A percentile compares a stretch with the other conserved stretches of the same genome.
These are phyloP conservation scores for Taxawa tesnikishii DNA, from an alignment of 2,329 filamentous ascomycete species.

Conservation along the genomic window DNA sequence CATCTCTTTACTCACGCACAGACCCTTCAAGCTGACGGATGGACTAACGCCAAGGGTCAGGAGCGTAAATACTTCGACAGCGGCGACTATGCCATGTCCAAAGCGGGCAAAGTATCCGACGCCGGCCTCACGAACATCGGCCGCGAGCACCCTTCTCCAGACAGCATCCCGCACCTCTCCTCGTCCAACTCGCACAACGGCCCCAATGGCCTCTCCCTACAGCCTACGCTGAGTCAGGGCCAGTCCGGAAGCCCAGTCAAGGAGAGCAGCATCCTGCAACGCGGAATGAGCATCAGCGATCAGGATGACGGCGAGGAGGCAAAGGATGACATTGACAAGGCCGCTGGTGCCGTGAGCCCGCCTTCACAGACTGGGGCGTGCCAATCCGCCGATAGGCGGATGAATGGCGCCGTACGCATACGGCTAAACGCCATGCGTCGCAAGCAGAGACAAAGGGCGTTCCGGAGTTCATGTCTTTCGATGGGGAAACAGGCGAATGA, in stretches of 20 bases:
- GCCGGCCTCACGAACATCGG: constrained; percentile 89
- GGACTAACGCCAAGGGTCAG: constrained; percentile 23
- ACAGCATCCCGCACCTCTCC: constrained; percentile 25
- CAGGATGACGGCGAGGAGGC: constrained; percentile 27
- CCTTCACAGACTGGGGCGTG: constrained; percentile 8
- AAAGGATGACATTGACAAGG: constrained; percentile 10
- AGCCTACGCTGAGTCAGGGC: constrained; percentile 34
- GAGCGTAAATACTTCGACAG: constrained; percentile 98
- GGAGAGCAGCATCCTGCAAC: constrained; percentile 76
- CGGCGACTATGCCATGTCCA: constrained; percentile 87
- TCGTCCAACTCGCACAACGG: constrained; percentile 14
- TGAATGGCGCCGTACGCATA: too few species aligned
- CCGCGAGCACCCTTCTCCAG: constrained; percentile 68
- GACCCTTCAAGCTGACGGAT: not conserved
- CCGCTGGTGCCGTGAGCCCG: constrained; percentile 7
- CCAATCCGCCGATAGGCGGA: constrained; percentile 8
- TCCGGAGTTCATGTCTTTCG: too few species aligned
- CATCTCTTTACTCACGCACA: not conserved
- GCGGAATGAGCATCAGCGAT: constrained; percentile 63
- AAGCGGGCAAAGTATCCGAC: constrained; percentile 90
- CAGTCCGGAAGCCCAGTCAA: constrained; percentile 73
- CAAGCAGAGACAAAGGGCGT: too few species aligned
- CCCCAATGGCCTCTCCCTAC: constrained; percentile 13
- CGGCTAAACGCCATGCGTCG: too few species aligned
- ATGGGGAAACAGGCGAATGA: too few species aligned